Base-by-base conservation (phyloP, 768 basidiomycete species). In the Leccinum sublutescens region DNA sequence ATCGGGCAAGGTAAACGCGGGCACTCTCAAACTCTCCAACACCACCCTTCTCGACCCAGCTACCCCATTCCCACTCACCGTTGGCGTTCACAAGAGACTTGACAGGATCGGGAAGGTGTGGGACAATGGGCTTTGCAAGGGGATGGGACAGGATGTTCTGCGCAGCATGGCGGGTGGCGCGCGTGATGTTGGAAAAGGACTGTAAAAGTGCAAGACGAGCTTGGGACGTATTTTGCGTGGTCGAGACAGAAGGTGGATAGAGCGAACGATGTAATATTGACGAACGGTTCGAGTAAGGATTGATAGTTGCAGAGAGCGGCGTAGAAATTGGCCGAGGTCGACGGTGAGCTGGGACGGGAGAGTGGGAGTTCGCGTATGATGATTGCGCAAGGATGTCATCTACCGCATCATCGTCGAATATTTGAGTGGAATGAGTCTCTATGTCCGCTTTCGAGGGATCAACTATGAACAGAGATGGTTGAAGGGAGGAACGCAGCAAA, bases 1-100 rank as follows among this genome's bases (percentile, higher is more conserved):
- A 99, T 33, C 93, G 81, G 10, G 97, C 97, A 9, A 99, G 84
- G 72, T 98, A 98, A 7, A 98, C 92, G 5, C 95, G 81, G 1
- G 97, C 97, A 60, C 91, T 91, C 75, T 98, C 97, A 71, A 96
- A 98, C 71, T 97, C 95, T 6, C 93, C 94, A 2, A 97, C 91
- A 0, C 94, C 91, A 34, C 92, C 88, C 69, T 91, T 91, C 72
- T 95, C 93, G 0, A 93, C 91, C 92, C 92, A 93, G 64, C 91
- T 91, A 4, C 91, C 87, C 89, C 94, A 96, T 66, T 96, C 91
- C 76, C 87, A 86, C 70, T 96, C 95, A 17, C 95, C 95, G 54
- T 87, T 88, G 0, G 86, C 95, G 68, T 87, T 91, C 2, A 97
- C 94, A 50, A 98, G 82, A 58, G 89, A 93, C 63, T 84, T 85